Percentiles rank a stretch among this genome's conserved stretches.
Conservation (phyloP, 371 early-diverging fungal genomes). For the Mucor piriformis region DNA sequence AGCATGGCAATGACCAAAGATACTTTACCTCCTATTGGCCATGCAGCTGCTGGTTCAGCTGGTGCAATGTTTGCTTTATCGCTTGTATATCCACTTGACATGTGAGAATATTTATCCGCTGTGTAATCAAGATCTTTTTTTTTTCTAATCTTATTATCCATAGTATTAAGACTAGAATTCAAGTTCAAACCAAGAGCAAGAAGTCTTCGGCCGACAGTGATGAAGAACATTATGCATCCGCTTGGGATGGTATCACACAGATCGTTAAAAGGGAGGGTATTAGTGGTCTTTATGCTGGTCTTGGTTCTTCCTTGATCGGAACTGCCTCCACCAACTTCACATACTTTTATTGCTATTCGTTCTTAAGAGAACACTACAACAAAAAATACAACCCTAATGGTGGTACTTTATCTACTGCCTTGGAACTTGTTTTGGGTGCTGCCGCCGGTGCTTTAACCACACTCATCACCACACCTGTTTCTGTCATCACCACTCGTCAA, state of each 20-base stretch:
- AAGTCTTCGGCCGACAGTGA: conserved; percentile 26
- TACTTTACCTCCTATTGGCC: conserved; percentile 81
- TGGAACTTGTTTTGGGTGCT: conserved; percentile 90
- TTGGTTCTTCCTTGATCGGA: conserved; percentile 85
- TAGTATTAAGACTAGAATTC: conserved; percentile 92
- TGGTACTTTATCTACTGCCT: conserved; percentile 57
- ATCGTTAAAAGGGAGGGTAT: conserved; percentile 88
- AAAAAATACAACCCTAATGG: conserved; percentile 34
- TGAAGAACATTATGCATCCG: conserved; percentile 64
- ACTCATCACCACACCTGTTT: conserved; percentile 89
- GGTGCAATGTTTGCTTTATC: conserved; percentile 91
- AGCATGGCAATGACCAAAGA: conserved; percentile 58
- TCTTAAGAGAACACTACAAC: conserved; percentile 68
- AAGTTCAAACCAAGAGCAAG: conserved; percentile 75
- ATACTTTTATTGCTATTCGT: conserved; percentile 93
- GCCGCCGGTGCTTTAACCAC: conserved; percentile 91
- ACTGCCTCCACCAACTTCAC: conserved; percentile 90
- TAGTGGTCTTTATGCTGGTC: conserved; percentile 89
- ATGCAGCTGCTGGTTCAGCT: conserved; percentile 91
- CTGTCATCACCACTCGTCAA: conserved; percentile 86
- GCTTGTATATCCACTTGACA: conserved; percentile 93
- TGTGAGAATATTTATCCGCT: conserved; percentile 59
- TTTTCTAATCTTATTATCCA: not conserved
- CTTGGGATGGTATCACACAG: conserved; percentile 79
- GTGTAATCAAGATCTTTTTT: not conserved